Evolutionary conservation across 495 filamentous ascomycete species (phyloP).

Genomic region (Hypoxylon intermedium): DNA sequence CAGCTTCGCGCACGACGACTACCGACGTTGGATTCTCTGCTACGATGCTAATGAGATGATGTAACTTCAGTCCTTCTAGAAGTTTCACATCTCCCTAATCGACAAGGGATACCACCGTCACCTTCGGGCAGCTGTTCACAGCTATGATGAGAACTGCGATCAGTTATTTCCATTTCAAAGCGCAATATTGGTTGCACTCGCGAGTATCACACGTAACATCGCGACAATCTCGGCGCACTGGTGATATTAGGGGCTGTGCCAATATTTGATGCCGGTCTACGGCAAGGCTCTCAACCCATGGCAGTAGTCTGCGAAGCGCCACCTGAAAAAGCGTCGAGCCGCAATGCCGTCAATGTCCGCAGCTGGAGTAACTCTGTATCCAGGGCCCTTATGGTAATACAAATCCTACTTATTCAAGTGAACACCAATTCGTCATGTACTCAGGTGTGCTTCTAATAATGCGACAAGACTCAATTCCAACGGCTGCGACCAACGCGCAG

Average conservation of each 20-base stretch:
- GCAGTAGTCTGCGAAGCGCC: neutral
- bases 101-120: too few species aligned
- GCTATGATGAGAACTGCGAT: neutral
- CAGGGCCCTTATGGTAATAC: too few species aligned
- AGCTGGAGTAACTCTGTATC: neutral
- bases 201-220: neutral
- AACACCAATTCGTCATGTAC: too few species aligned
- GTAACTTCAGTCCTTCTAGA: too few species aligned
- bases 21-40: too few species aligned
- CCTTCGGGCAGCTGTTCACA: too few species aligned
- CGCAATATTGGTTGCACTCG: neutral
- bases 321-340: neutral
- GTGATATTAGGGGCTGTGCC: neutral
- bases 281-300: neutral
- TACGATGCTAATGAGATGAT: too few species aligned
- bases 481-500: constrained; percentile 7
- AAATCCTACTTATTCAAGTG: too few species aligned
- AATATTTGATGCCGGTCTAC: neutral
- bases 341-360: neutral
- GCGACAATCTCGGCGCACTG: neutral
- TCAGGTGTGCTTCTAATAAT: neutral
- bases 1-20: too few species aligned
- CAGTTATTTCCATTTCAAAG: neutral
- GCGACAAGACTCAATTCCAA: constrained; percentile 17
- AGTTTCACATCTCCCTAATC: too few species aligned